Evolutionary conservation across 1,284 basidiomycete genomes (phyloP).

Genomic region (Trichosporon sp.): DNA sequence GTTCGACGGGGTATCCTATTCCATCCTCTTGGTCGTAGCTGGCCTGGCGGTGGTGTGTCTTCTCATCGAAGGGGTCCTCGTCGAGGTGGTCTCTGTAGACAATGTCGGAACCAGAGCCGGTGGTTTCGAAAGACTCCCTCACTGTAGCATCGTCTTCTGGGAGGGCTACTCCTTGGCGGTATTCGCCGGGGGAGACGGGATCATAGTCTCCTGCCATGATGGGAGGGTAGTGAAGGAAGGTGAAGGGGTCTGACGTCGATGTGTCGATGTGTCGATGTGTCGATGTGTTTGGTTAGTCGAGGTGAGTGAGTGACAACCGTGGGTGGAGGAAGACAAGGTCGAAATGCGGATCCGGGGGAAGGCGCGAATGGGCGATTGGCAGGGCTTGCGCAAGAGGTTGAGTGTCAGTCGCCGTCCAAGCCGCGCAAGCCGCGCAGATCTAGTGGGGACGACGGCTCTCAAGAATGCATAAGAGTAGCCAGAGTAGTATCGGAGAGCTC

Average conservation of each 20-base stretch:
- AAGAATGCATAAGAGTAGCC: background rate
- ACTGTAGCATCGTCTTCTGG: background rate
- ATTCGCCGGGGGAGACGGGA: background rate
- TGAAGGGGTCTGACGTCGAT: conserved; percentile 3
- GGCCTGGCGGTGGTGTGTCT: conserved; percentile 33
- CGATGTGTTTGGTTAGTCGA: background rate
- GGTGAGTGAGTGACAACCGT: background rate
- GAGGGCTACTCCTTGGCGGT: background rate
- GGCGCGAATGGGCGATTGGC: background rate
- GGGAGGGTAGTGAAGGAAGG: background rate
- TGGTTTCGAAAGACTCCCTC: conserved; percentile 23
- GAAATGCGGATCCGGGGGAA: background rate
- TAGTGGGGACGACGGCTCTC: background rate
- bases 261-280: background rate
- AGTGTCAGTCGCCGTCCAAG: background rate
- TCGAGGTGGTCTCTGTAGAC: conserved; percentile 50
- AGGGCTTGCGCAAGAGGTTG: background rate
- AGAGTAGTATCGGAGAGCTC: background rate
- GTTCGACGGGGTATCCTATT: conserved; percentile 41
- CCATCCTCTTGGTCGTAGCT: conserved; percentile 33
- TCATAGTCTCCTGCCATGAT: conserved; percentile 6
- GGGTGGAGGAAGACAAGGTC: background rate
- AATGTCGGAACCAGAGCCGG: conserved; percentile 33
- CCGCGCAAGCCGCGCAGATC: background rate
- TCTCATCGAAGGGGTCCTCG: conserved; percentile 51